A percentile compares a stretch with the other conserved stretches of the same genome.
Conservation (phyloP, 75 land plant genomes). For the Chamaecyparis obtusa region DNA sequence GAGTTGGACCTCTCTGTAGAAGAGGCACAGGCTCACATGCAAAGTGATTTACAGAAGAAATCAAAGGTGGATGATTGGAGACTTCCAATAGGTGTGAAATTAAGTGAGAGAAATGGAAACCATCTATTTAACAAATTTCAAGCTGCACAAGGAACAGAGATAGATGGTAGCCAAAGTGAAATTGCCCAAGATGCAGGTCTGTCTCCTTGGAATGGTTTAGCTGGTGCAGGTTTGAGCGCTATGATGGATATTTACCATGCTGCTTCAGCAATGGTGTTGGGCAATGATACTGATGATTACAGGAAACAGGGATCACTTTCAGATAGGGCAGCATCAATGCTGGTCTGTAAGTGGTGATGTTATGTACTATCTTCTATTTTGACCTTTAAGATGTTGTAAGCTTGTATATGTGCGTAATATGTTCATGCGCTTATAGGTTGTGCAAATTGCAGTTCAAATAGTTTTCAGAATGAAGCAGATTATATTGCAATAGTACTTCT, state of each 20-base stretch:
- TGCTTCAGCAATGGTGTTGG: slow-evolving; percentile 26
- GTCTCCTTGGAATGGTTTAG: slow-evolving; percentile 21
- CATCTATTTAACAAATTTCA: neutral
- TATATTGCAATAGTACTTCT: neutral
- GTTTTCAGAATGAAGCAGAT: neutral
- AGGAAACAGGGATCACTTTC: slow-evolving; percentile 52
- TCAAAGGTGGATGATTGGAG: slow-evolving; percentile 21
- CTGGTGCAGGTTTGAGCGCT: slow-evolving; percentile 43
- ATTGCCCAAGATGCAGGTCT: slow-evolving; percentile 3
- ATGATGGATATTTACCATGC: slow-evolving; percentile 32
- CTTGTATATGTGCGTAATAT: neutral
- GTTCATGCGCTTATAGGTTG: neutral
- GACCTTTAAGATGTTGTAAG: neutral
- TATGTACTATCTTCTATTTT: neutral
- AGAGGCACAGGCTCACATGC: slow-evolving; percentile 49
- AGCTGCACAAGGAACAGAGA: slow-evolving; percentile 1
- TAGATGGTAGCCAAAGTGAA: neutral
- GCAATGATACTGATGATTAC: slow-evolving; percentile 24
- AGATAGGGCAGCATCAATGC: slow-evolving; percentile 82
- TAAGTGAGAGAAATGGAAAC: slow-evolving; percentile 11
- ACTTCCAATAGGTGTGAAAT: slow-evolving; percentile 67
- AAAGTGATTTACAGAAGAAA: slow-evolving; percentile 21
- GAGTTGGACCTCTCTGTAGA: slow-evolving; percentile 49
- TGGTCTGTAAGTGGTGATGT: slow-evolving; percentile 39
- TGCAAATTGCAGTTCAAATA: neutral